Evolutionary conservation across 1,284 basidiomycete genomes (phyloP), one percentile per base, ranked within the genome.

Genomic region (Malassezia arunalokei): DNA sequence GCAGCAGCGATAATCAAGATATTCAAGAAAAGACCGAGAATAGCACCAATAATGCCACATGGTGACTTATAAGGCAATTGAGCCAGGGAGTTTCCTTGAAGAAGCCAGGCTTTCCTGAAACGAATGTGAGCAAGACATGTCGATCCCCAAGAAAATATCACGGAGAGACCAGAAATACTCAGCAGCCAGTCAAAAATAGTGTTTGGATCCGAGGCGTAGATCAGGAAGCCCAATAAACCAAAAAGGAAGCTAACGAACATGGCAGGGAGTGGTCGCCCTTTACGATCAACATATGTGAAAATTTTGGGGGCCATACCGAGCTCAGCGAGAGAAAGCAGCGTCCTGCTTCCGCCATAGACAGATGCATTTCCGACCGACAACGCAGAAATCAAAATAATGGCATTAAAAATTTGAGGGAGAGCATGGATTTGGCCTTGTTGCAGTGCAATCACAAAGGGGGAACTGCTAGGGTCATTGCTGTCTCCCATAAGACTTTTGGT

Each of bases 401-500:
- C 73, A 64, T 78, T 78, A 58, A 77, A 64, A 45, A 79, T 68
- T 58, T 74, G 69, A 52, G 77, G 75, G 5, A 78, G 54, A 12
- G 75, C 77, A 9, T 53, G 49, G 56, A 79, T 75, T 6, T 65
- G 52, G 9, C 77, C 77, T 17, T 63, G 62, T 49, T 64, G 59
- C 49, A 77, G 68, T 38, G 76, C 73, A 49, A 78, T 75, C 56
- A 79, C 78, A 65, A 79, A 78, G 8, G 78, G 78, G 4, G 76
- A 77, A 64, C 50, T 71, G 57, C 40, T 60, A 32, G 77, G 75
- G 47, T 76, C 74, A 31, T 66, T 49, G 15, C 39, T 40, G 7
- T 20, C 24, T 3, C 44, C 44, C 28, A 38, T 20, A 27, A 47
- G 35, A 5, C n/a, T 20, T 9, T 66, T 65, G 35, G 58, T 32